phyloP scores from a whole-genome alignment of 257 asterid species.

The Paraleonurus japonicus region DNA sequence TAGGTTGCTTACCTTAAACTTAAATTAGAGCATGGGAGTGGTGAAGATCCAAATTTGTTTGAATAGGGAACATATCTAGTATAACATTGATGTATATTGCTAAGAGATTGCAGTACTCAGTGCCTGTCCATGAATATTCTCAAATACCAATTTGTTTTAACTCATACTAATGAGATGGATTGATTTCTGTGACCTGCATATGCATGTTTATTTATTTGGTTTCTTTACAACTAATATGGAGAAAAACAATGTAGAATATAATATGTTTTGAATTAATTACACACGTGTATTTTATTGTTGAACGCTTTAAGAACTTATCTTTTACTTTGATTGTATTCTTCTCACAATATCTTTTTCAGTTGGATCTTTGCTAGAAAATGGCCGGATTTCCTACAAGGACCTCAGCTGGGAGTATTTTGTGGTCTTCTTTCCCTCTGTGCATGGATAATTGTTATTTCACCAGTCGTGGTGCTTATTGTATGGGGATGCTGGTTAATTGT shows the following conservation, averaged over 20 bases:
- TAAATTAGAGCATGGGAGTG: background rate
- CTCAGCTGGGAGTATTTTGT: slow-evolving; percentile 82
- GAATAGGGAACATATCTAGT: background rate
- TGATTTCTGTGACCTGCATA: background rate
- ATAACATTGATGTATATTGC: background rate
- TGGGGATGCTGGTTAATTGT: slow-evolving; percentile 97
- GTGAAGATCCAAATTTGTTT: background rate
- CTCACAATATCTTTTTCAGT: slow-evolving; percentile 48
- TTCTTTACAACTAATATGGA: background rate
- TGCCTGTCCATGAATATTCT: background rate
- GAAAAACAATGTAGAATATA: background rate
- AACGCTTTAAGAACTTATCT: slow-evolving; percentile 6
- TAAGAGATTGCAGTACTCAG: background rate
- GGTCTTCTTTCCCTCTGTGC: slow-evolving; percentile 71
- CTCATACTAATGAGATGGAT: background rate
- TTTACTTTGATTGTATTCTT: slow-evolving; percentile 26
- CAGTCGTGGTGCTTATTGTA: slow-evolving; percentile 66
- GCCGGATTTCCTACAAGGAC: slow-evolving; percentile 85
- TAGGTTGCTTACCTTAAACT: background rate
- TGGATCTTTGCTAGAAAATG: slow-evolving; percentile 99
- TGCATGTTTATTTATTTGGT: background rate
- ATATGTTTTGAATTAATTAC: background rate
- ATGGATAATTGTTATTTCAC: slow-evolving; percentile 88
- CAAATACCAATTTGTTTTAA: background rate
- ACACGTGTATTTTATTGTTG: background rate